Evolutionary conservation across 768 basidiomycete genomes (phyloP).

Genomic region (Lenzites betulinus): DNA sequence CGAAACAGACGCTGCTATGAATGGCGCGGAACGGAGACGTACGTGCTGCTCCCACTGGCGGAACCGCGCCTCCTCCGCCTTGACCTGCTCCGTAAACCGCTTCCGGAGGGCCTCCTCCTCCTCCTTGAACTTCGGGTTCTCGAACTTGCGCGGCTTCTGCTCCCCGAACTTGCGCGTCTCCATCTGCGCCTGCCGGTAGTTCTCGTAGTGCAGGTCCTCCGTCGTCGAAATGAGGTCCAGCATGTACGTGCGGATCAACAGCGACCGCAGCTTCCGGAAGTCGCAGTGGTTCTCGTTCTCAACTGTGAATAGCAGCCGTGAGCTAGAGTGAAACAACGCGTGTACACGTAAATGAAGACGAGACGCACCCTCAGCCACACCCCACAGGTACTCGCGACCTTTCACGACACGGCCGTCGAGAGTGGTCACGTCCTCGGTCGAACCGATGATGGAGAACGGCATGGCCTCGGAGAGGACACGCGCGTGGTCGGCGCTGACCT

Average conservation of each 20-base stretch:
- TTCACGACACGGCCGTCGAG: constrained; percentile 91
- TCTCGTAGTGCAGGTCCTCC: constrained; percentile 96
- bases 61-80: constrained; percentile 96
- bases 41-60: constrained; percentile 99
- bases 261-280: constrained; percentile 95
- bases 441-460: constrained; percentile 98
- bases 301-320: constrained; percentile 47
- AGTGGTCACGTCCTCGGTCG: constrained; percentile 91
- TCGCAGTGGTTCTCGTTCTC: constrained; percentile 99
- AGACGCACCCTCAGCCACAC: constrained; percentile 91
- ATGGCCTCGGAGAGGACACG: constrained; percentile 86
- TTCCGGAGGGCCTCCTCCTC: constrained; percentile 97
- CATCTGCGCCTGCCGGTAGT: constrained; percentile 98
- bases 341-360: background rate
- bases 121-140: constrained; percentile 99
- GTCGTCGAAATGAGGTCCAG: constrained; percentile 95
- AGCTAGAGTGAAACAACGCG: background rate
- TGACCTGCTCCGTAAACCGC: constrained; percentile 99
- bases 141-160: constrained; percentile 96
- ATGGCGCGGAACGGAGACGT: constrained; percentile 35
- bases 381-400: constrained; percentile 98
- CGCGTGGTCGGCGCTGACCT: constrained; percentile 85
- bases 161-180: constrained; percentile 99
- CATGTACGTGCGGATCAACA: constrained; percentile 98
- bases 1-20: background rate